A percentile compares a stretch with the other conserved stretches of the same genome.
Evolutionary conservation across 2,329 filamentous ascomycete species (phyloP).

Genomic region (Atkinsonella texensis): DNA sequence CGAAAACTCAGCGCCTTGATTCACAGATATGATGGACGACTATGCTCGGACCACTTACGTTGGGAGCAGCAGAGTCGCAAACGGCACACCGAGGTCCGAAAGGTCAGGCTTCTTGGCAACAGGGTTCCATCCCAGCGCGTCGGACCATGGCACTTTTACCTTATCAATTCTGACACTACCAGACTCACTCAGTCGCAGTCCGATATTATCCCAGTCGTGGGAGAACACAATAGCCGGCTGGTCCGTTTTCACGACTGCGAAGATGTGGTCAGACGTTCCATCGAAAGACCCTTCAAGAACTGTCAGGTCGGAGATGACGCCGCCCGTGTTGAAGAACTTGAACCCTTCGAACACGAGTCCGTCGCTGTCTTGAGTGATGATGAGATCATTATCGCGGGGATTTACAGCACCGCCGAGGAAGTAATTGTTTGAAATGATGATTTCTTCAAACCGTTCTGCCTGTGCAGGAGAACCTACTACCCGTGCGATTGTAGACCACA

Average conservation of each 20-base stretch:
- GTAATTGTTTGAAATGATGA: constrained; percentile 51
- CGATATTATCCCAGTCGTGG: constrained; percentile 55
- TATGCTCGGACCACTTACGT: constrained; percentile 26
- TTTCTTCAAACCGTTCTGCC: constrained; percentile 40
- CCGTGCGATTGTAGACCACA: constrained; percentile 50
- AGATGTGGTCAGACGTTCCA: constrained; percentile 48
- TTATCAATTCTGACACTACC: constrained; percentile 49
- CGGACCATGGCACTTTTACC: constrained; percentile 43
- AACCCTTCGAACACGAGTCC: constrained; percentile 46
- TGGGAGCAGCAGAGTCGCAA: constrained; percentile 45
- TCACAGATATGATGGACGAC: too few species aligned
- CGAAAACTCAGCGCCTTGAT: neutral
- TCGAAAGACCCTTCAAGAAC: constrained; percentile 52
- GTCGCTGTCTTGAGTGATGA: constrained; percentile 41
- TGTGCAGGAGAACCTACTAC: constrained; percentile 50
- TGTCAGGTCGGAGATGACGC: constrained; percentile 52
- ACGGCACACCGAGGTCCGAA: constrained; percentile 38
- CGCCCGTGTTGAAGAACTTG: constrained; percentile 58
- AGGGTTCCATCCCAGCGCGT: constrained; percentile 49
- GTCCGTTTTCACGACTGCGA: constrained; percentile 44
- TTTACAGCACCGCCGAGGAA: constrained; percentile 57
- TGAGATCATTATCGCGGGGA: constrained; percentile 49
- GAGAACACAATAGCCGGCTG: constrained; percentile 45
- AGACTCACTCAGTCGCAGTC: constrained; percentile 51
- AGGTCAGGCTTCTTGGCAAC: constrained; percentile 36